Evolutionary conservation across 1,284 basidiomycete species (phyloP), one percentile per base, ranked within the genome.

Genomic region (Ustilago cynodontis): DNA sequence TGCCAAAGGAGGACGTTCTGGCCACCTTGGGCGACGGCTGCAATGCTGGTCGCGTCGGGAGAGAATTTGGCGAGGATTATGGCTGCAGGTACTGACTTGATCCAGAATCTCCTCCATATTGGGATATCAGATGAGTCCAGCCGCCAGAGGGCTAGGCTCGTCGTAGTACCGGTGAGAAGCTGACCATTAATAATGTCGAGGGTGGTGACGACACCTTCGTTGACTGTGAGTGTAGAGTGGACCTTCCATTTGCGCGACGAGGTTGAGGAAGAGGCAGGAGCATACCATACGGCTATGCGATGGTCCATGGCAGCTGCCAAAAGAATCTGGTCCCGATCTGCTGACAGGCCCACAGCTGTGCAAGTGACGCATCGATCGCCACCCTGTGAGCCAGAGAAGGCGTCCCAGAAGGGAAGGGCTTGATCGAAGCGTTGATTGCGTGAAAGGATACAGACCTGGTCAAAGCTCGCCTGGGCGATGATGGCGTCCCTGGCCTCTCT

Each of bases 361-460:
- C 70, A 73, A 9, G 62, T 57, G 51, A 77, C 57, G 22, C 59
- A 57, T 20, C 49, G 45, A 24, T 74, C 68, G 8, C 65, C 59
- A 28, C 60, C 52, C 39, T 78, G 68, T 14, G 76, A 74, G 2
- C 66, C 68, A 5, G 78, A 68, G 53, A 79, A 77, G 5, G 74
- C 78, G 20, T 74, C 66, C 78, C 78, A 79, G 47, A 79, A 79
- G 7, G 75, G 74, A 5, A 79, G 65, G 4, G 74, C 68, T 35
- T 79, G 71, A 20, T 65, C 60, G 45, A 77, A 73, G 20, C 69
- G 64, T 50, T 74, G 71, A 10, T 70, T 50, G 4, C 74, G 54
- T 14, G 71, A 63, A 8, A 79, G 71, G 20, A 79, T 28, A 57
- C 74, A 77, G 16, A 79, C 50, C 14, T 71, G 74, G n/a, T 77